phyloP scores from a whole-genome alignment of 2,329 filamentous ascomycete genomes.

The Hypocrella siamensis region DNA sequence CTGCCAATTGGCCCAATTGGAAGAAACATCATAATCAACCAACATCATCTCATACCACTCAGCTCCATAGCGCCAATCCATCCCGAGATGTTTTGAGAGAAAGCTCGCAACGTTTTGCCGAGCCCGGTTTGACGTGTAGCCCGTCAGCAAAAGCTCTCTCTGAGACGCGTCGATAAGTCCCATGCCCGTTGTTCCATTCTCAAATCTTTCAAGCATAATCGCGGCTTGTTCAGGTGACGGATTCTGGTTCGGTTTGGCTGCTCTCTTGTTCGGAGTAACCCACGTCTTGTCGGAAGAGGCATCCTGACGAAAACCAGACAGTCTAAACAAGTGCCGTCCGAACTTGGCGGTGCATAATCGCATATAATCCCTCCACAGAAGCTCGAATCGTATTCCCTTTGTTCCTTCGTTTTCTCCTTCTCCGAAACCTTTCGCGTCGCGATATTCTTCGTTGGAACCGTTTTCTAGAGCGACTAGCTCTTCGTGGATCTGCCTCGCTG shows the following conservation, averaged over 20 bases:
- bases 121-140: constrained; percentile 63
- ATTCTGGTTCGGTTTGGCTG: constrained; percentile 18
- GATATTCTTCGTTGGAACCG: constrained; percentile 28
- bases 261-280: constrained; percentile 25
- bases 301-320: constrained; percentile 44
- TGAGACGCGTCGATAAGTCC: constrained; percentile 65
- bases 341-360: constrained; percentile 60
- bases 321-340: constrained; percentile 43
- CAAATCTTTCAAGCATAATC: constrained; percentile 39
- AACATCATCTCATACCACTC: constrained; percentile 71
- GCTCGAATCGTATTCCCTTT: constrained; percentile 51
- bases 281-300: constrained; percentile 27
- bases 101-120: constrained; percentile 66
- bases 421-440: constrained; percentile 39
- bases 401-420: constrained; percentile 60
- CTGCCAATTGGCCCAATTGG: constrained; percentile 75
- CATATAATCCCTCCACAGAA: constrained; percentile 74
- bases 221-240: constrained; percentile 26
- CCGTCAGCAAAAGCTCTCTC: constrained; percentile 58
- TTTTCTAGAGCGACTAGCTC: constrained; percentile 55
- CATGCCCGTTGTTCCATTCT: constrained; percentile 55
- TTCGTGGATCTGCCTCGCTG: constrained; percentile 56
- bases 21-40: constrained; percentile 60
- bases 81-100: constrained; percentile 52
- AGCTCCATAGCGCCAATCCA: constrained; percentile 69